Base-by-base conservation (phyloP, 495 filamentous ascomycete genomes). In the Acidiella bohemica region DNA sequence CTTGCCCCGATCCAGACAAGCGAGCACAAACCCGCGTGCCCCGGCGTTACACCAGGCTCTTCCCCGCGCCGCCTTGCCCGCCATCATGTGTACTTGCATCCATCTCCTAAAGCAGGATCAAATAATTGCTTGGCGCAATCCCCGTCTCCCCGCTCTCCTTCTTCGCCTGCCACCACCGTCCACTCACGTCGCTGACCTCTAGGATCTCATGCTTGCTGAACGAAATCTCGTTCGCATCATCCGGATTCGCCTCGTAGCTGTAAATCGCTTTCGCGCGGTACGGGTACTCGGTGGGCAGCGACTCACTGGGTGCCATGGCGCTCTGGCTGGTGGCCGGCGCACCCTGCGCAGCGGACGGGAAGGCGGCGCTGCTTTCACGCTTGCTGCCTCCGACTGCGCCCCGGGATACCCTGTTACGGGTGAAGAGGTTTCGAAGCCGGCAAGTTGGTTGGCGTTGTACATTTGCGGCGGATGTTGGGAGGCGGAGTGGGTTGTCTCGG, bases 251-350 rank as follows among this genome's bases (percentile, higher is more conserved):
- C 55, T 96, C 88, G 63, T 97, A 97, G 47, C 80, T 86, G 66
- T 96, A 97, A 56, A 97, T 97, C 29, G 90, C 90, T 71, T 95
- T 95, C 5, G 90, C 90, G 19, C 80, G 77, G 59, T 96, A 96
- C 7, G 88, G 90, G 62, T 97, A 97, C 53, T 96, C 92, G 30
- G 84, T 88, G 1, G 85, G 81, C 21, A 75, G 74, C 1, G 76
- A 71, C 16, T 46, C 31, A 20, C 19, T 34, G 9, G 34, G 32
- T 8, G 41, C 41, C 17, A 4, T 26, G 32, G 31, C 44, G 22
- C 24, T 25, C 9, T 20, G n/a, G 20, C 17, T 3, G 2, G 34
- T 44, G 4, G 31, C 44, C 22, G 49, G 22, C 19, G 30, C 30
- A 4, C 32, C 27, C 8, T 30, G 30, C 7, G 30, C 32, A 11